Conservation (phyloP, 2,329 filamentous ascomycete species). For the Cercospora zeina region DNA sequence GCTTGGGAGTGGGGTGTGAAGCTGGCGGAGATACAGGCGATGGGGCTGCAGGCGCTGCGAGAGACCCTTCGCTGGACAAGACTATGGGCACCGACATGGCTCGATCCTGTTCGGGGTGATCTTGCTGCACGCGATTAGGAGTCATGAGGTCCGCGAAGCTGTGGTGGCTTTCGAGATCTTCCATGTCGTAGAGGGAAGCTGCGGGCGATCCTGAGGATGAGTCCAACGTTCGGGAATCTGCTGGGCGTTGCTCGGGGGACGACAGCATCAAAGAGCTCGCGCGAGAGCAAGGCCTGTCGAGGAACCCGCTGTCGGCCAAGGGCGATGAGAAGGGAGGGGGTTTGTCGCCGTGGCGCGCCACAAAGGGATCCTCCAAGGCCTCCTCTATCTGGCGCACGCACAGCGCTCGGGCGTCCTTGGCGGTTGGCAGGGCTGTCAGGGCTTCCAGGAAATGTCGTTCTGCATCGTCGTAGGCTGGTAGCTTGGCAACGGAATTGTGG, state of each 20-base stretch:
- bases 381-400: constrained; percentile 9
- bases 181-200: constrained; percentile 23
- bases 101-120: constrained; percentile 1
- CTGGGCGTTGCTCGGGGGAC: constrained; percentile 12
- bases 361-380: constrained; percentile 8
- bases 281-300: constrained; percentile 13
- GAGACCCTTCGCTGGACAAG: constrained; percentile 22
- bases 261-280: constrained; percentile 20
- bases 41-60: constrained; percentile 24
- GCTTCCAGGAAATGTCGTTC: constrained; percentile 43
- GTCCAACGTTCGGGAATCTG: constrained; percentile 3
- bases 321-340: constrained; percentile 15
- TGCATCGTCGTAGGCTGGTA: constrained; percentile 45
- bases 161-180: constrained; percentile 36
- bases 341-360: neutral
- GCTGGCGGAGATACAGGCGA: constrained; percentile 7
- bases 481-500: constrained; percentile 49
- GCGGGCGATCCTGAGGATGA: constrained; percentile 21
- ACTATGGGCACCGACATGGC: constrained; percentile 6
- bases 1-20: constrained; percentile 25
- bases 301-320: neutral
- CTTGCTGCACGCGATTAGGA: constrained; percentile 26
- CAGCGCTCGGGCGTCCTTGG: constrained; percentile 22
- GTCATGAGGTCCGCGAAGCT: constrained; percentile 36
- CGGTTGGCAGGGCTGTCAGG: constrained; percentile 32